Evolutionary conservation across 495 filamentous ascomycete genomes (phyloP), one percentile per base, ranked within the genome.

Genomic region (Tuber borchii): DNA sequence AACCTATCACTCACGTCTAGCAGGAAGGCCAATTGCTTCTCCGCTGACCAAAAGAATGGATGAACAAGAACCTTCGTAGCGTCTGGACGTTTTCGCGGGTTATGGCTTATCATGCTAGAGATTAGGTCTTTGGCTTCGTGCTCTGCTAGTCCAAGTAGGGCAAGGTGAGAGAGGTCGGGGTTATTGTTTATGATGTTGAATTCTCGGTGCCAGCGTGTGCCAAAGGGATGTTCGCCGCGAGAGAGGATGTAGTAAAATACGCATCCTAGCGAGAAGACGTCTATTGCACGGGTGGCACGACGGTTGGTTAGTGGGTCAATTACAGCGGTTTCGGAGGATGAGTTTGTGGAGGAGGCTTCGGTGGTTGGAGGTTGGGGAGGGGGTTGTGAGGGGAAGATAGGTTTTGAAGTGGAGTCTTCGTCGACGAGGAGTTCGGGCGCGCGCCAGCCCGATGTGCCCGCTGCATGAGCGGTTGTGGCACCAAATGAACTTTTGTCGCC

Each of bases 241-340:
- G 96, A 97, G 48, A 98, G 87, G 72, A 98, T 93, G 80, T 97
- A 99, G 84, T 93, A 97, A 85, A 97, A 97, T 70, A 98, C 94
- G 69, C 97, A 93, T 12, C 95, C 95, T 42, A 98, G 87, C 4
- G 93, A 95, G 85, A 98, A 99, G 43, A 98, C 96, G 83, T 99
- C 95, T 79, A 97, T 97, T 37, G 95, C 91, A 8, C 95, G 90
- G 40, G 96, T 99, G 40, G 95, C 95, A 31, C 95, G 92, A 69
- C 93, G 89, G 74, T 90, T 91, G 37, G 88, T 90, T 77, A 89
- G 86, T 12, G 87, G 86, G 75, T 90, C 89, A 10, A 89, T 86
- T n/a, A 90, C 87, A 8, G 87, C 85, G 14, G 89, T 87, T 80
- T 90, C 89, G 16, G 85, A 86, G 22, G 74, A 88, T 19, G 86